Evolutionary conservation across 257 asterid genomes (phyloP), one percentile per base, ranked within the genome.

Genomic region (Rhazya stricta): DNA sequence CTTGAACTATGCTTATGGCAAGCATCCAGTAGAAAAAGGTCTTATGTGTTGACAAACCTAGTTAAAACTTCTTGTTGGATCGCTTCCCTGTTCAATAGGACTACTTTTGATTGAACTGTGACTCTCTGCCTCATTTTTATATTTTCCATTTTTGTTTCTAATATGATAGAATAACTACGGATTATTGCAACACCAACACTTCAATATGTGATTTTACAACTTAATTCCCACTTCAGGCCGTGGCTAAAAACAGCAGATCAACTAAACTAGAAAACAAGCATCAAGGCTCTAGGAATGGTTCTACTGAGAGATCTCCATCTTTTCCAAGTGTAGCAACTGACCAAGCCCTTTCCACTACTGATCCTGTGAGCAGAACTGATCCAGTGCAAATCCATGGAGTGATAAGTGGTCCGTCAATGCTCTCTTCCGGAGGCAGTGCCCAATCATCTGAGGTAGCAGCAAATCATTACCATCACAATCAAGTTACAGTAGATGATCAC

Each of bases 401-500:
- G 12, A 78, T 84, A 66, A 81, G 85, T 79, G 81, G 87, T 78
- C 83, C 54, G 51, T 85, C 86, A 70, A 78, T 88, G 25, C 75
- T 81, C 56, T 76, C 86, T 37, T 81, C 86, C 6, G 89, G 81
- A 56, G 84, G 87, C 84, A 81, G 74, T n/a, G 79, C 81, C 15
- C 77, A 85, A 4, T 81, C 89, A 67, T 83, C 86, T 16, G 82
- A 78, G 58, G 82, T 48, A 71, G 79, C 75, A 51, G 78, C 34
- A 76, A 67, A 78, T 57, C 72, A 73, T 15, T 56, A 72, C 39
- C 79, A 25, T 46, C 75, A 29, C 18, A 45, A 81, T 19, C 39
- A 32, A 53, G 73, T 78, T 80, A 81, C 32, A 48, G 58, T 36
- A 18, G 74, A n/a, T 37, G 76, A 51, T 78, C 30, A 39, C 5